phyloP scores from a whole-genome alignment of 129 eudicot genomes.

The Rutidosis leptorrhynchoides region DNA sequence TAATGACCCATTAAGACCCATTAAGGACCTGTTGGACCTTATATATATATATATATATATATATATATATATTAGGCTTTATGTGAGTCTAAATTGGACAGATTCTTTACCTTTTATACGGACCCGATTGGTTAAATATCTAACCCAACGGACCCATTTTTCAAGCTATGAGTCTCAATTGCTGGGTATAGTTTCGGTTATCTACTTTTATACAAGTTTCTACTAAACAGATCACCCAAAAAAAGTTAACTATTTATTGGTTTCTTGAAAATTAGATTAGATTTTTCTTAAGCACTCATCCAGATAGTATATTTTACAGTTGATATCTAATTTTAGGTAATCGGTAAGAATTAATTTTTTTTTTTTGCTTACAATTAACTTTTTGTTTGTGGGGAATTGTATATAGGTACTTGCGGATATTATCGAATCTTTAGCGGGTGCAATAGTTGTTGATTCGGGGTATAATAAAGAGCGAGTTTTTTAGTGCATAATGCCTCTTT shows the following conservation, averaged over 20 bases:
- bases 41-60: too few relatives aligned
- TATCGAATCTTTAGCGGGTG: slow-evolving; percentile 87
- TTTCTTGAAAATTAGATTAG: not conserved
- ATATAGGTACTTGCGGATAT: slow-evolving; percentile 82
- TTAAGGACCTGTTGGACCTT: too few relatives aligned
- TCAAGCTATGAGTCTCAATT: too few relatives aligned
- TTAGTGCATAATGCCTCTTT: slow-evolving; percentile 59
- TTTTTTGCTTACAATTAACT: too few relatives aligned
- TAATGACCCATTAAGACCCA: too few relatives aligned
- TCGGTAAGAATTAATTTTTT: not conserved
- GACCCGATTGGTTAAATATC: too few relatives aligned
- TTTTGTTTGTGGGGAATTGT: not conserved
- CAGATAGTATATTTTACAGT: not conserved
- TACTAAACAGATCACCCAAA: not conserved
- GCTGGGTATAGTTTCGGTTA: not conserved
- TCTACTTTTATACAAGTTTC: not conserved
- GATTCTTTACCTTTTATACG: too few relatives aligned
- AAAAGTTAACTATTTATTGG: too few relatives aligned
- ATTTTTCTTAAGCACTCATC: not conserved
- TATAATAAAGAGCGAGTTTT: slow-evolving; percentile 55
- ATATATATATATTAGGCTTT: too few relatives aligned
- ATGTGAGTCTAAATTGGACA: too few relatives aligned
- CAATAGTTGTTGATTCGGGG: slow-evolving; percentile 75
- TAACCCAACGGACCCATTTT: too few relatives aligned
- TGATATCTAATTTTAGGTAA: not conserved